A percentile compares a stretch with the other conserved stretches of the same genome.
Evolutionary conservation across 805 yeast genomes (phyloP).

Genomic region (Schwanniomyces vanrijiae): DNA sequence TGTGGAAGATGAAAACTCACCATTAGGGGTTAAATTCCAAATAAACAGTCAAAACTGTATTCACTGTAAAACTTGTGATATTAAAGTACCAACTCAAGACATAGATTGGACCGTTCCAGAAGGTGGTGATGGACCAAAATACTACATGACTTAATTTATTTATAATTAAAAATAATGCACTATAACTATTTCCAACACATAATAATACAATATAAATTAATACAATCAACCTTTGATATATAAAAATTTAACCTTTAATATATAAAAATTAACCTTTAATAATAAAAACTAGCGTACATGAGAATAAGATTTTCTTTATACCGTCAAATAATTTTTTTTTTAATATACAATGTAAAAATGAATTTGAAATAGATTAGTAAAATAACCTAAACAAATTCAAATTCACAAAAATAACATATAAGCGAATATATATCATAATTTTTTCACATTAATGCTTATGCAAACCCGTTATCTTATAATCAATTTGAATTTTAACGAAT

Average conservation of each 20-base stretch:
- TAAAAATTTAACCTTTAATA: not conserved
- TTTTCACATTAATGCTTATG: not conserved
- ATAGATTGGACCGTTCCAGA: conserved; percentile 97
- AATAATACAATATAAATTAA: not conserved
- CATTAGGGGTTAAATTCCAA: conserved; percentile 76
- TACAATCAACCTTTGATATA: not conserved
- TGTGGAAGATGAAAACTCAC: conserved; percentile 59
- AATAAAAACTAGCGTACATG: not conserved
- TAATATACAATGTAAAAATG: not conserved
- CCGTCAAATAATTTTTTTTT: not conserved
- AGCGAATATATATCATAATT: not conserved
- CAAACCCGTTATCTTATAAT: not conserved
- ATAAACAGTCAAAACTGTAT: conserved; percentile 97
- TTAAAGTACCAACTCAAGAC: conserved; percentile 93
- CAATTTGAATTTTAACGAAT: not conserved
- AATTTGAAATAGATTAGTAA: not conserved
- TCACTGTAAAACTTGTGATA: conserved; percentile 98
- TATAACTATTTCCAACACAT: not conserved
- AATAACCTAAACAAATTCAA: not conserved
- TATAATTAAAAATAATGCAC: not conserved
- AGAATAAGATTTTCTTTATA: not conserved
- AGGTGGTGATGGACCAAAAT: conserved; percentile 98
- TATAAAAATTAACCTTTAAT: not conserved
- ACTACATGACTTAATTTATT: conserved; percentile 65
- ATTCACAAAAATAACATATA: not conserved